Evolutionary conservation across 75 land plant genomes (phyloP).

Genomic region (Larix kaempferi): DNA sequence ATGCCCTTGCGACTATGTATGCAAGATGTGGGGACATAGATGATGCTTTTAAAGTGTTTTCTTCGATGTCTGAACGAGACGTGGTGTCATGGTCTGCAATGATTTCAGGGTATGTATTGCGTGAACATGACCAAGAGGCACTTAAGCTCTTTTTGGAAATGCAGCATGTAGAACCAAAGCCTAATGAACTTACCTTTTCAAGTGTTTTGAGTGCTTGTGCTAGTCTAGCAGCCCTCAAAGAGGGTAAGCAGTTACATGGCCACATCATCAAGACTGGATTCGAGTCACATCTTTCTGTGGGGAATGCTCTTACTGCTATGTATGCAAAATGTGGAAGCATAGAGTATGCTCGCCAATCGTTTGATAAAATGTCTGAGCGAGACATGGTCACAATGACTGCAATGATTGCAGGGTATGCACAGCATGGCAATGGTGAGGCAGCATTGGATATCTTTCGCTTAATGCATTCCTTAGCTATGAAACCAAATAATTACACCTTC

Average conservation of each 20-base stretch:
- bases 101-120: constrained; percentile 12
- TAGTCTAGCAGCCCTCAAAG: constrained; percentile 33
- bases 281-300: constrained; percentile 36
- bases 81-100: constrained; percentile 12
- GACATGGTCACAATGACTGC: constrained; percentile 62
- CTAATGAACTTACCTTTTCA: constrained; percentile 22
- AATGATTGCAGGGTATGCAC: constrained; percentile 59
- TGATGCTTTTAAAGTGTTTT: constrained; percentile 6
- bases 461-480: constrained; percentile 47
- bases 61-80: constrained; percentile 1
- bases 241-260: constrained; percentile 55
- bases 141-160: constrained; percentile 4
- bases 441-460: constrained; percentile 53
- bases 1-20: constrained; percentile 4
- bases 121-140: constrained; percentile 6
- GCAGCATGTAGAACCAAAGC: background rate
- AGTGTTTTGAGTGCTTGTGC: constrained; percentile 55
- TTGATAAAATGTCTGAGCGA: constrained; percentile 26
- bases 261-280: constrained; percentile 35
- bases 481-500: constrained; percentile 59
- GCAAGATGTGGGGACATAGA: constrained; percentile 2
- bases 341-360: constrained; percentile 40
- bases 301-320: constrained; percentile 53
- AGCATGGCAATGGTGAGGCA: constrained; percentile 35
- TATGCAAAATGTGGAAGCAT: constrained; percentile 70